Base-by-base conservation (phyloP, 2,329 filamentous ascomycete species). In the Aureobasidium sp. region DNA sequence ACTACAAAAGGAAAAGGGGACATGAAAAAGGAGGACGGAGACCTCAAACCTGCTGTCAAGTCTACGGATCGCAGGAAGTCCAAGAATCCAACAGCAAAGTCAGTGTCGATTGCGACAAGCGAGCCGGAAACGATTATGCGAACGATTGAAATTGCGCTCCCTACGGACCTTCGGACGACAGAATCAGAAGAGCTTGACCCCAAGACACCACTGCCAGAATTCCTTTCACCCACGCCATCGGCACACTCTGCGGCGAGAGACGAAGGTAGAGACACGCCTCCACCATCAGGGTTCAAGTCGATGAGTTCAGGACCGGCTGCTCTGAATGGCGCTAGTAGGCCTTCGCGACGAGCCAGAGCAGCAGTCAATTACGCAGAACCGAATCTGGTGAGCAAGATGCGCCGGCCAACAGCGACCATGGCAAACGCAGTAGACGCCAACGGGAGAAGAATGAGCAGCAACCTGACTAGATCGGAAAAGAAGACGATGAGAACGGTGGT, bases 361-460 rank as follows among this genome's bases (percentile, higher is more conserved):
- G 68, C 71, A 29, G 73, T 76, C 44, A 75, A 71, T 61, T 76
- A 76, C 56, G 73, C 74, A 11, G 74, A 76, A 57, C 74, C 74
- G 1, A 74, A 67, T 44, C 62, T 77, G 14, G 66, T 66, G 40
- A 70, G 68, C 14, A 77, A 77, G 59, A 76, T 77, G 73, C 66
- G 74, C 17, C 68, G 74, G 22, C 72, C 74, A 1, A 67, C 66
- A 45, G 73, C 74, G 57, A 67, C 73, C 47, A 62, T 75, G 50
- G 70, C 70, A 1, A 73, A 76, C 58, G 74, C 74, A 1, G 67
- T 77, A 4, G 59, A 39, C 6, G 27, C 16, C 0, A 41, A 49
- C 14, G 44, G 35, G 14, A 14, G 53, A 41, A 17, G 42, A 29
- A 47, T 30, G 11, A 49, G 42, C 35, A 54, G 35, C 29, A 40